Conservation (phyloP, 179 eudicot species). For the Silene vulgaris region DNA sequence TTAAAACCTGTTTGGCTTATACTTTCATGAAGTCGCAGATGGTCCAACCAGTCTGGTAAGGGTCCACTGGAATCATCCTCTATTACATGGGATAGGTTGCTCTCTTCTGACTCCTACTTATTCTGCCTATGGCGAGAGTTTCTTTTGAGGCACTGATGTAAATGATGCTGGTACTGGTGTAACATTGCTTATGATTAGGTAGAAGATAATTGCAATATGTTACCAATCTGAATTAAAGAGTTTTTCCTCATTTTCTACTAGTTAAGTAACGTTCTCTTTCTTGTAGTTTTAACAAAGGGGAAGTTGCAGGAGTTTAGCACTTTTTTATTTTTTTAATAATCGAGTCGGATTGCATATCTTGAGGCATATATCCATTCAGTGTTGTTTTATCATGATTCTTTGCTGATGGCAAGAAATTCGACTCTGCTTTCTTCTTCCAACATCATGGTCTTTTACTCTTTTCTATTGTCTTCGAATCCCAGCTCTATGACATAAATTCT, state of each 20-base stretch:
- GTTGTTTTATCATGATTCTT: neutral
- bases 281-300: neutral
- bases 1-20: neutral
- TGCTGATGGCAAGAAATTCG: neutral
- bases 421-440: neutral
- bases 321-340: neutral
- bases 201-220: constrained; percentile 2
- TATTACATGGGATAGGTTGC: neutral
- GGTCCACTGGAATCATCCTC: neutral
- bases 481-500: neutral
- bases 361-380: neutral
- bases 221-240: neutral
- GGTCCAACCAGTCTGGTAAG: neutral
- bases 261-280: too few species aligned
- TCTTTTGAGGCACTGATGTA: neutral
- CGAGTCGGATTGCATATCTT: neutral
- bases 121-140: neutral
- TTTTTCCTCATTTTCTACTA: constrained; percentile 3
- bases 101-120: neutral
- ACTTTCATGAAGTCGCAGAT: neutral
- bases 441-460: neutral
- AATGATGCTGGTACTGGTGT: neutral
- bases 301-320: neutral
- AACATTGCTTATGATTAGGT: neutral
- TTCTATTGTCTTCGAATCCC: neutral